A percentile compares a stretch with the other conserved stretches of the same genome.
phyloP scores from a whole-genome alignment of 495 filamentous ascomycete species.

The Penicillium coprophilum region DNA sequence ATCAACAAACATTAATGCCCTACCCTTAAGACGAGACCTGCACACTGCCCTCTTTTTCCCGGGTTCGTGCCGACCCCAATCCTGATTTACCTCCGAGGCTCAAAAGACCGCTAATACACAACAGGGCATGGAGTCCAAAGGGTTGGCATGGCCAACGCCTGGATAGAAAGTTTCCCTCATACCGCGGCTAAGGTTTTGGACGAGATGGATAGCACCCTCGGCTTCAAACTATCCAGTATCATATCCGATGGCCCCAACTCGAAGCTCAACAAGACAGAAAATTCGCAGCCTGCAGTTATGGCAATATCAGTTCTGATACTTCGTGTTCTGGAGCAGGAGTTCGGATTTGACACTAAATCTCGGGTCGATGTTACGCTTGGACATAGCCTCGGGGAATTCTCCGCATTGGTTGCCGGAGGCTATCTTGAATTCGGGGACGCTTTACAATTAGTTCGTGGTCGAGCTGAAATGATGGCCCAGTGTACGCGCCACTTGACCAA shows the following conservation, averaged over 20 bases:
- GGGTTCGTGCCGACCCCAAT: slow-evolving; percentile 49
- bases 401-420: slow-evolving; percentile 80
- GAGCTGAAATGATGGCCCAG: slow-evolving; percentile 82
- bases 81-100: not conserved
- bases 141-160: slow-evolving; percentile 84
- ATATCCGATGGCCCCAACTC: slow-evolving; percentile 78
- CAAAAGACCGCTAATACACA: slow-evolving; percentile 1
- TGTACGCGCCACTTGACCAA: slow-evolving; percentile 64
- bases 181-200: slow-evolving; percentile 71
- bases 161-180: slow-evolving; percentile 78
- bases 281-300: slow-evolving; percentile 96
- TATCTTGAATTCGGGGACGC: slow-evolving; percentile 77
- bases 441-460: slow-evolving; percentile 69
- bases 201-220: slow-evolving; percentile 76
- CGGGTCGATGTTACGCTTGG: slow-evolving; percentile 80
- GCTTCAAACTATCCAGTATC: slow-evolving; percentile 66
- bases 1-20: slow-evolving; percentile 4
- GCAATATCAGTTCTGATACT: slow-evolving; percentile 88
- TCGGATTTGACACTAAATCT: slow-evolving; percentile 67
- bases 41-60: slow-evolving; percentile 85
- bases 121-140: slow-evolving; percentile 92
- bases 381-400: slow-evolving; percentile 94
- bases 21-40: slow-evolving; percentile 32
- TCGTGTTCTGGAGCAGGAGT: slow-evolving; percentile 82
- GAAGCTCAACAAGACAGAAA: slow-evolving; percentile 73